These are phyloP conservation scores for Diaporthe ilicicola DNA, from an alignment of 2,329 filamentous ascomycete species.

Conservation along the genomic window DNA sequence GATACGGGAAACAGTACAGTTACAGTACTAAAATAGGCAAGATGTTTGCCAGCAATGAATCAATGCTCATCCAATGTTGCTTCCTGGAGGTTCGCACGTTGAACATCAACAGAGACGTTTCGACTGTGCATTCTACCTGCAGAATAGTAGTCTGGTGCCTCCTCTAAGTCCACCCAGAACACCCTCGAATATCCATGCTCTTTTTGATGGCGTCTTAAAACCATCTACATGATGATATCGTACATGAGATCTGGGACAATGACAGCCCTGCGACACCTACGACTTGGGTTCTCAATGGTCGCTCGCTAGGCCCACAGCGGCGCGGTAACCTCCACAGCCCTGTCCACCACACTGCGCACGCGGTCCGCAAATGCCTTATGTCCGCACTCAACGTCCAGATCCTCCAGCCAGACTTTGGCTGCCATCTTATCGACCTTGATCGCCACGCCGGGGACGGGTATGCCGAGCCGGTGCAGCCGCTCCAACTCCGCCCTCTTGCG, in stretches of 20 bases:
- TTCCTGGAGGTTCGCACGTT: background rate
- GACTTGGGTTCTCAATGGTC: too few relatives aligned
- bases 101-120: background rate
- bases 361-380: constrained; percentile 83
- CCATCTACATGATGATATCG: background rate
- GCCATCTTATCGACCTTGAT: constrained; percentile 89
- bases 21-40: background rate
- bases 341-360: constrained; percentile 87
- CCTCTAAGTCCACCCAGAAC: background rate
- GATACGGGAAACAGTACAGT: background rate
- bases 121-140: background rate
- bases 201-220: background rate
- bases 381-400: constrained; percentile 86
- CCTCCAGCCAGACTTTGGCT: constrained; percentile 91
- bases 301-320: constrained; percentile 69
- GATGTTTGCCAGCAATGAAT: background rate
- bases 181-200: too few relatives aligned
- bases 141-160: background rate
- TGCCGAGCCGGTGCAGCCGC: constrained; percentile 81
- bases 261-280: background rate
- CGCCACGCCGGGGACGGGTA: constrained; percentile 88
- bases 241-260: background rate
- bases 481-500: constrained; percentile 75
- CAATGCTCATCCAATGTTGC: background rate
- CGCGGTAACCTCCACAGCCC: constrained; percentile 86